phyloP scores from a whole-genome alignment of 768 basidiomycete genomes.

The Phanerodontia chrysosporium region DNA sequence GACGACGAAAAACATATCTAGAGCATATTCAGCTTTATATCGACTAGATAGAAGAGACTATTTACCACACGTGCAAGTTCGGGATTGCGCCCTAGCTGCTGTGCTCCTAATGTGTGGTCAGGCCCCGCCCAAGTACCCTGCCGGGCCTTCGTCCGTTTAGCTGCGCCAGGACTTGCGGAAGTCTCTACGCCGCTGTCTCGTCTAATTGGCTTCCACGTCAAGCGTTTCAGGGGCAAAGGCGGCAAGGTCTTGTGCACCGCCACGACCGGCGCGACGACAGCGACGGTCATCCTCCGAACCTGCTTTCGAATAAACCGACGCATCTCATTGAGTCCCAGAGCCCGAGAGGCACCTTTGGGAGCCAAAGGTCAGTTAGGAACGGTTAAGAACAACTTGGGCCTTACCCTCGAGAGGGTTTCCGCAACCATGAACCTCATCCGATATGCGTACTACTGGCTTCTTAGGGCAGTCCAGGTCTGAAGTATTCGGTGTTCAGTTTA shows the following conservation, averaged over 20 bases:
- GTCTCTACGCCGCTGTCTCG: background rate
- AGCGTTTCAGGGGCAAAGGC: background rate
- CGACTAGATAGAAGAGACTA: background rate
- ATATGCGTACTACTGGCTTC: background rate
- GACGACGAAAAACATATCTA: background rate
- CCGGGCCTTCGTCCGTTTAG: background rate
- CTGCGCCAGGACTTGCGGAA: background rate
- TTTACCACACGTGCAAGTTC: background rate
- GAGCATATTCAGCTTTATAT: background rate
- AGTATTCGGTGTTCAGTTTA: background rate
- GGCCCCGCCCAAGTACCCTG: background rate
- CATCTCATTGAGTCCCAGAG: background rate
- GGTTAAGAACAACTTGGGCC: background rate
- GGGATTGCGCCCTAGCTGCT: background rate
- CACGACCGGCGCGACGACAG: background rate
- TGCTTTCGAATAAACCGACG: background rate
- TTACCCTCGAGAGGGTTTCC: background rate
- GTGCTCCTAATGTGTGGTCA: background rate
- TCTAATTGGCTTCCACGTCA: background rate
- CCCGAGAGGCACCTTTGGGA: background rate
- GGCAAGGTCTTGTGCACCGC: background rate
- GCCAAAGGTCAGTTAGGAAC: background rate
- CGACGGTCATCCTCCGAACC: background rate
- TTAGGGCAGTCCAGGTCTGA: background rate
- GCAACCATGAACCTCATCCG: background rate